Conservation (phyloP, 2,329 filamentous ascomycete genomes). For the Cucurbitaria berberidis region DNA sequence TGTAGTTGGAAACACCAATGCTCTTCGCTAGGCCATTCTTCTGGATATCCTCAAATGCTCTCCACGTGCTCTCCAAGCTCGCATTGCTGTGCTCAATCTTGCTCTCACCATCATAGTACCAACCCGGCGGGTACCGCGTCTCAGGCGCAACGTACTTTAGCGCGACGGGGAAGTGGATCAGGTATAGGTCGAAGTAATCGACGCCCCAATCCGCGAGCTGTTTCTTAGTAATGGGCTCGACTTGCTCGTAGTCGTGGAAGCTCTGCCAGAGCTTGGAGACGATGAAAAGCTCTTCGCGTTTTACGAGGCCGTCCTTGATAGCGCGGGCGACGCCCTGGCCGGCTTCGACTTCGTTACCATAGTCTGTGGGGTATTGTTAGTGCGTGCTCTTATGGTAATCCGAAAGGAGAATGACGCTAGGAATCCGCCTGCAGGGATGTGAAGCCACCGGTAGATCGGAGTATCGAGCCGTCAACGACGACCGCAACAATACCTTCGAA, state of each 20-base stretch:
- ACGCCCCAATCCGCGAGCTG: conserved; percentile 47
- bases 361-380: conserved; percentile 34
- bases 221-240: conserved; percentile 75
- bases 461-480: conserved; percentile 9
- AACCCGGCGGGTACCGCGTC: conserved; percentile 46
- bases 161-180: conserved; percentile 88
- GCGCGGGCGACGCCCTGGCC: conserved; percentile 46
- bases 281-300: conserved; percentile 80
- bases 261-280: conserved; percentile 94
- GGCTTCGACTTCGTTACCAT: conserved; percentile 48
- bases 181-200: conserved; percentile 54
- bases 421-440: conserved; percentile 24
- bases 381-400: conserved; percentile 6
- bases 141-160: conserved; percentile 62
- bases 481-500: conserved; percentile 1
- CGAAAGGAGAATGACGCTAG: conserved; percentile 14
- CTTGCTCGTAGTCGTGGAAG: conserved; percentile 81
- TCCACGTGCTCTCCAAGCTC: conserved; percentile 46
- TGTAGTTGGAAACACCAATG: conserved; percentile 49
- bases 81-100: conserved; percentile 48
- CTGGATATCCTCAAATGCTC: conserved; percentile 51
- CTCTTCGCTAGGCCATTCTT: conserved; percentile 44
- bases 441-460: conserved; percentile 31
- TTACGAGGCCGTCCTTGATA: conserved; percentile 48
- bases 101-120: conserved; percentile 43